Percentiles rank a stretch among this genome's conserved stretches.
These are phyloP conservation scores for Globisporangium uncinulatum DNA, from an alignment of 352 stramenopile genomes.

Conservation along the genomic window DNA sequence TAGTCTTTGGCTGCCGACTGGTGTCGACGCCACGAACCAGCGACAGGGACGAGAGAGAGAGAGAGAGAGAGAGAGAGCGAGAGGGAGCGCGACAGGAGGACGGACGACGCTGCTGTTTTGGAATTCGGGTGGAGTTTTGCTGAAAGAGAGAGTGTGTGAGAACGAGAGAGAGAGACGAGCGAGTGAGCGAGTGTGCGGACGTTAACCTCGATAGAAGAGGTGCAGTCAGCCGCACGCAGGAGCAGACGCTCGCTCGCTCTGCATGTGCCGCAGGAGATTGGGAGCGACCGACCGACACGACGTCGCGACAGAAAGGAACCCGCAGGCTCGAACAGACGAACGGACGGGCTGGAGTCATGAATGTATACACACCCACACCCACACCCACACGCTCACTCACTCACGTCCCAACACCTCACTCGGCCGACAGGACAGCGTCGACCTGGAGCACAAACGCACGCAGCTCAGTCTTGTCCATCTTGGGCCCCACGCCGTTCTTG, in stretches of 20 bases:
- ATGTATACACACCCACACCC: background rate
- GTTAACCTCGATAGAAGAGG: slow-evolving; percentile 11
- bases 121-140: slow-evolving; percentile 5
- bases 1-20: background rate
- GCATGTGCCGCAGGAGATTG: background rate
- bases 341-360: background rate
- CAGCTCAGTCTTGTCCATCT: slow-evolving; percentile 44
- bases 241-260: background rate
- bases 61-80: background rate
- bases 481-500: slow-evolving; percentile 55
- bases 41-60: background rate
- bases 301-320: no score
- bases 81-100: background rate
- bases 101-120: slow-evolving; percentile 2
- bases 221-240: background rate
- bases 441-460: slow-evolving; percentile 59
- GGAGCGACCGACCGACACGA: background rate
- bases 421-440: slow-evolving; percentile 36
- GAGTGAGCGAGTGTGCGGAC: background rate
- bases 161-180: background rate
- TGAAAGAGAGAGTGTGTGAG: background rate
- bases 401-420: background rate
- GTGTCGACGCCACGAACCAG: background rate
- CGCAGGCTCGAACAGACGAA: background rate
- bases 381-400: no score